A percentile compares a stretch with the other conserved stretches of the same genome.
These are phyloP conservation scores for Leucosporidium yakuticum DNA, from an alignment of 768 basidiomycete genomes.

Conservation along the genomic window DNA sequence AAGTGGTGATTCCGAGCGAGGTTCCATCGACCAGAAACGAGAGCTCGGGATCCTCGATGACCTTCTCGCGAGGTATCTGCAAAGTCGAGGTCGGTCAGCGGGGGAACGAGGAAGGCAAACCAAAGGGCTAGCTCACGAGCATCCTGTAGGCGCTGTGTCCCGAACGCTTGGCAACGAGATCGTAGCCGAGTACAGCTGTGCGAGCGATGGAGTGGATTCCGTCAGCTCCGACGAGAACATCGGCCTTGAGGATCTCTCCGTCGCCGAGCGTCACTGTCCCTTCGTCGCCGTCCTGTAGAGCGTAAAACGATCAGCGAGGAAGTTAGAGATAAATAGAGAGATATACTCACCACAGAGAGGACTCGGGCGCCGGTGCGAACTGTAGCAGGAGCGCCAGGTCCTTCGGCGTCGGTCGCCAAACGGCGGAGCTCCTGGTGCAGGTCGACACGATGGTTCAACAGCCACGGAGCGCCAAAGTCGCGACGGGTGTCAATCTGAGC, in stretches of 20 bases:
- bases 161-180: not conserved
- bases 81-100: too few relatives aligned
- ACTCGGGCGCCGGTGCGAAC: slow-evolving; percentile 22
- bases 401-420: slow-evolving; percentile 4
- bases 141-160: too few relatives aligned
- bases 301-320: too few relatives aligned
- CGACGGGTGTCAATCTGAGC: too few relatives aligned
- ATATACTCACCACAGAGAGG: not conserved
- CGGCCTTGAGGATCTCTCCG: slow-evolving; percentile 21
- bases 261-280: not conserved
- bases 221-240: slow-evolving; percentile 36
- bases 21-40: too few relatives aligned
- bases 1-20: not conserved
- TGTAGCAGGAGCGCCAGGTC: not conserved
- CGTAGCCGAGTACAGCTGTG: not conserved
- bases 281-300: not conserved
- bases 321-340: too few relatives aligned
- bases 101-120: too few relatives aligned
- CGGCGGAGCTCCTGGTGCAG: slow-evolving; percentile 22
- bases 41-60: too few relatives aligned
- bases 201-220: slow-evolving; percentile 32
- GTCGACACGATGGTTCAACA: slow-evolving; percentile 32
- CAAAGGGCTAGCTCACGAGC: too few relatives aligned
- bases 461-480: slow-evolving; percentile 21
- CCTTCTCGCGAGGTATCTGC: too few relatives aligned